A percentile compares a stretch with the other conserved stretches of the same genome.
Evolutionary conservation across 345 rosid species (phyloP).

Genomic region (Erysimum cheiranthoides): DNA sequence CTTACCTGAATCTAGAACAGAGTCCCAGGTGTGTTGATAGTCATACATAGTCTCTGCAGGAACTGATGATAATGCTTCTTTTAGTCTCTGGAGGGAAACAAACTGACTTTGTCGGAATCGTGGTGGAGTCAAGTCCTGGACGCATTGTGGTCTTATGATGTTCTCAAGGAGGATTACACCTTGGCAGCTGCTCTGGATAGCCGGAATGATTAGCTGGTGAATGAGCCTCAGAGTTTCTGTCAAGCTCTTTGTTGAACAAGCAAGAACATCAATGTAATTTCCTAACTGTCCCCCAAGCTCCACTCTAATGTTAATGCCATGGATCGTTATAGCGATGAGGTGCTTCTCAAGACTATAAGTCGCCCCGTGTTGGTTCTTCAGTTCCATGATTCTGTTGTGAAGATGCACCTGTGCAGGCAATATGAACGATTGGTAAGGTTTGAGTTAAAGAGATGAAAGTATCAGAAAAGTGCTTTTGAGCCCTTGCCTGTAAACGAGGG

Average conservation of each 20-base stretch:
- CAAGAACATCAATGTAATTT: slow-evolving; percentile 81
- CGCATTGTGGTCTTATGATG: slow-evolving; percentile 83
- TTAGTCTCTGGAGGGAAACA: slow-evolving; percentile 69
- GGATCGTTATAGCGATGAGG: slow-evolving; percentile 75
- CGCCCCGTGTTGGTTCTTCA: slow-evolving; percentile 87
- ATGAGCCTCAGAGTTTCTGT: slow-evolving; percentile 82
- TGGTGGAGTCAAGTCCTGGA: slow-evolving; percentile 72
- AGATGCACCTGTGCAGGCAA: slow-evolving; percentile 74
- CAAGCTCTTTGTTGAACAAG: slow-evolving; percentile 88
- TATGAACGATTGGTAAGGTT: slow-evolving; percentile 18
- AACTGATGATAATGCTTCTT: slow-evolving; percentile 82
- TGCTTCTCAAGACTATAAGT: slow-evolving; percentile 83
- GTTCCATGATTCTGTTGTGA: slow-evolving; percentile 72
- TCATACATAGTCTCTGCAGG: slow-evolving; percentile 93
- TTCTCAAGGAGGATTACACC: slow-evolving; percentile 84
- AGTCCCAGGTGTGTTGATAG: slow-evolving; percentile 93
- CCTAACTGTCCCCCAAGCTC: slow-evolving; percentile 96
- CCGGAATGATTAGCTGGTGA: slow-evolving; percentile 79
- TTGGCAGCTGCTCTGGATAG: slow-evolving; percentile 79
- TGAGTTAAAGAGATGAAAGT: slow-evolving; percentile 20
- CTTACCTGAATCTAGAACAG: slow-evolving; percentile 72
- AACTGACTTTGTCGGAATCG: slow-evolving; percentile 74
- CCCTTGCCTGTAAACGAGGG: slow-evolving; percentile 84
- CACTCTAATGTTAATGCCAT: slow-evolving; percentile 77
- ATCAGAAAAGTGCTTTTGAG: slow-evolving; percentile 7